Percentiles rank a stretch among this genome's conserved stretches.
phyloP scores from a whole-genome alignment of 2,329 filamentous ascomycete species.

The Fusarium lateritium region DNA sequence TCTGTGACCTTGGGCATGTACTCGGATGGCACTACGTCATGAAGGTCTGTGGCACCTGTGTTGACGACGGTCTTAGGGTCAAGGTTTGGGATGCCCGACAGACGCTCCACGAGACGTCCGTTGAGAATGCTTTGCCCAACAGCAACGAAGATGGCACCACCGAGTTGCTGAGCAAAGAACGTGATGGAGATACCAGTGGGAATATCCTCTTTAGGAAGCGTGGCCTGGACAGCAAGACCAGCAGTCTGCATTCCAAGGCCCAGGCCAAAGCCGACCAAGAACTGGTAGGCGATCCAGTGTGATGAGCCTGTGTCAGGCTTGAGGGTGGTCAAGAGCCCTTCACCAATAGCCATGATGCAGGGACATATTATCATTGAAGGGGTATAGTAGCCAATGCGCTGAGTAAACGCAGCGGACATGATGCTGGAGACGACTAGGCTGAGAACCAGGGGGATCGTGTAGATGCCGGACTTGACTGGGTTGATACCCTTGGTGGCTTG shows the following conservation, averaged over 20 bases:
- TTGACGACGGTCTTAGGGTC: constrained; percentile 60
- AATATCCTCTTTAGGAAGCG: constrained; percentile 66
- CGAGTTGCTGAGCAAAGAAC: constrained; percentile 72
- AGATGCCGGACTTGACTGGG: constrained; percentile 69
- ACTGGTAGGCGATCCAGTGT: constrained; percentile 73
- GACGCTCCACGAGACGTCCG: constrained; percentile 59
- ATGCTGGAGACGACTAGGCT: constrained; percentile 68
- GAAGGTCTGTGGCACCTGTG: constrained; percentile 73
- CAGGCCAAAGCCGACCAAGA: constrained; percentile 70
- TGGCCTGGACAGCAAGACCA: constrained; percentile 69
- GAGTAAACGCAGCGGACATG: constrained; percentile 63
- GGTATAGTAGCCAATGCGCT: constrained; percentile 72
- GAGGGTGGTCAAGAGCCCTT: constrained; percentile 72
- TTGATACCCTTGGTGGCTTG: constrained; percentile 68
- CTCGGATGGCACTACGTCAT: constrained; percentile 63
- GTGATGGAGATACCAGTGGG: constrained; percentile 69
- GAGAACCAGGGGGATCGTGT: constrained; percentile 70
- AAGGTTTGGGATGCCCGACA: constrained; percentile 60
- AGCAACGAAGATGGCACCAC: constrained; percentile 70
- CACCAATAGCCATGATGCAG: constrained; percentile 65
- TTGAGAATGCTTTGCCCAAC: constrained; percentile 70
- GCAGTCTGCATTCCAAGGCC: constrained; percentile 72
- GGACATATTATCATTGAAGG: constrained; percentile 69
- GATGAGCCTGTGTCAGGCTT: constrained; percentile 60
- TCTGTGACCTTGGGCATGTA: constrained; percentile 68